Base-by-base conservation (phyloP, 2,329 filamentous ascomycete species). In the Uncinocarpus reesii region DNA sequence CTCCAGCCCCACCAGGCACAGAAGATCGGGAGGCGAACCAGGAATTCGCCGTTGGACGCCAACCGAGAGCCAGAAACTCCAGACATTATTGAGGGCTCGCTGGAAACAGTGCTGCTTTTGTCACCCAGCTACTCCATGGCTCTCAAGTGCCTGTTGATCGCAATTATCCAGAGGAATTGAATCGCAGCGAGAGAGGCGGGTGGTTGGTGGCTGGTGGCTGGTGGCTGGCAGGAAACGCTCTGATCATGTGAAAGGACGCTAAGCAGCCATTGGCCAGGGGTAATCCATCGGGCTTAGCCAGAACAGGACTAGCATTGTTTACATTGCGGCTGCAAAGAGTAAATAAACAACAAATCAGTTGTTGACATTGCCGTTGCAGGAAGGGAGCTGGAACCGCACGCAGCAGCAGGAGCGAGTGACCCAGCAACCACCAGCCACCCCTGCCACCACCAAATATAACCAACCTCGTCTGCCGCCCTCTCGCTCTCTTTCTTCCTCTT, bases 401-500 rank as follows among this genome's bases (percentile, higher is more conserved):
- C 32, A 28, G 7, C 18, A 37, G 35, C 18, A 23, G 15, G 35
- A 21, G 20, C 35, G 44, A 47, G 23, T 47, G 44, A 35, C 44
- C 44, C 44, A 47, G 44, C 44, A 47, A 47, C 44, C 46, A 29
- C 46, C 46, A 42, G 37, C 47, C 45, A 42, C 45, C 37, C 42
- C 47, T 15, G 58, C 59, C 60, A 43, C 49, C 35, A 29, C 55
- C 43, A 46, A 38, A 46, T 48, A 51, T 42, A 48, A 47, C 42
- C 43, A 16, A 23, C 28, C 28, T 31, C 42, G 2, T 28, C 42
- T 21, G 37, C 43, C 34, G 20, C 24, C n/a, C 28, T 24, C 47
- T 21, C 45, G 40, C 16, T 50, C 49, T 34, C 37, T 26, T 52
- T 56, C 51, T 52, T 55, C 57, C 54, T 53, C 45, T 53, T 59